phyloP scores from a whole-genome alignment of 805 yeast genomes.

The Starmerella kuoi region DNA sequence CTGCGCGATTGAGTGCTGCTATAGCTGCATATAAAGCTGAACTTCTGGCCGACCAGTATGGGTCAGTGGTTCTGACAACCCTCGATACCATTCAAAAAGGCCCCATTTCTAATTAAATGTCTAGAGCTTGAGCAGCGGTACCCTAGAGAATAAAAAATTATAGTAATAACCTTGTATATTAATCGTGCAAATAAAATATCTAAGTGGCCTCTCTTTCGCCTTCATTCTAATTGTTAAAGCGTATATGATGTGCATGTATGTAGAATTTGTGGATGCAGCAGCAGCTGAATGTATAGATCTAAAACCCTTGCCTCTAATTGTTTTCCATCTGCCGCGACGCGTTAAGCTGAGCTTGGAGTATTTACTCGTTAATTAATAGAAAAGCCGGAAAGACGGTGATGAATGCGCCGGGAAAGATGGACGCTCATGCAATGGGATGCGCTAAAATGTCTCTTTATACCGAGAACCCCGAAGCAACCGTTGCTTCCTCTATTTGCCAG shows the following conservation, averaged over 20 bases:
- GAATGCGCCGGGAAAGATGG: conserved; percentile 4
- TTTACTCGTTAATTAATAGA: no score
- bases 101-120: no score
- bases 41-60: conserved; percentile 3
- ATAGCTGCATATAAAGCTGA: conserved; percentile 7
- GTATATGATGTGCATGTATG: no score
- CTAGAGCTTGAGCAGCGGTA: no score
- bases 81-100: conserved; percentile 1
- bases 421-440: conserved; percentile 11
- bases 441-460: conserved; percentile 1
- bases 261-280: no score
- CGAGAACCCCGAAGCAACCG: neutral
- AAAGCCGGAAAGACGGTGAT: no score
- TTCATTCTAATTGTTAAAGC: no score
- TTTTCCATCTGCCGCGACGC: no score
- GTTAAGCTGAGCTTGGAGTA: no score
- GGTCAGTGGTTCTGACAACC: conserved; percentile 3
- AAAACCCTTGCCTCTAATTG: no score
- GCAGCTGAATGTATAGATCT: no score
- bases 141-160: neutral
- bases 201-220: neutral
- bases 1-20: conserved; percentile 14
- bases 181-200: neutral
- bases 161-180: neutral
- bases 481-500: neutral